These are phyloP conservation scores for Naganishia antarctica DNA, from an alignment of 768 basidiomycete species.

Conservation along the genomic window DNA sequence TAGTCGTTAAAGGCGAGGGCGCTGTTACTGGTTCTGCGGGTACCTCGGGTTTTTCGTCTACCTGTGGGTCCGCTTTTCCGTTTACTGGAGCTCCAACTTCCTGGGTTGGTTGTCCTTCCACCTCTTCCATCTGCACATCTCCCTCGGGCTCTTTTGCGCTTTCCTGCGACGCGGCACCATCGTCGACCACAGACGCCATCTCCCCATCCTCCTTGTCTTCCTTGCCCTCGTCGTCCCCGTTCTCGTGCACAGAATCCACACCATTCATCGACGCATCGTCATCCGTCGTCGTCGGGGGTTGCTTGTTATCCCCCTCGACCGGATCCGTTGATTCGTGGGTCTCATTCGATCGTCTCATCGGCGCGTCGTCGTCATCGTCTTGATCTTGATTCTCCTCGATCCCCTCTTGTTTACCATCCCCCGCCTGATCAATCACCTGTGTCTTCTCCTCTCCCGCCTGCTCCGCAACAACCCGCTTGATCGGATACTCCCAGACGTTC, in stretches of 20 bases:
- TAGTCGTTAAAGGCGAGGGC: too few species aligned
- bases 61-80: not conserved
- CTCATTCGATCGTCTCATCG: constrained; percentile 10
- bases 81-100: not conserved
- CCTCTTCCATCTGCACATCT: not conserved
- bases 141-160: not conserved
- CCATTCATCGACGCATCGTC: not conserved
- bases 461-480: not conserved
- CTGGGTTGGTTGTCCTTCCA: not conserved
- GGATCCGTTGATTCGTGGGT: not conserved
- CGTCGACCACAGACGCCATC: not conserved
- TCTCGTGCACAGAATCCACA: not conserved
- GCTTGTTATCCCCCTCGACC: not conserved
- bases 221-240: not conserved
- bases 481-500: constrained; percentile 25
- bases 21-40: not conserved
- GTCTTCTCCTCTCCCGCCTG: not conserved
- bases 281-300: not conserved
- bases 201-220: constrained; percentile 1
- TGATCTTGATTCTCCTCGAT: constrained; percentile 6
- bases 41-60: not conserved
- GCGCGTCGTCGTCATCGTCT: constrained; percentile 13
- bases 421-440: not conserved
- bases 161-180: not conserved
- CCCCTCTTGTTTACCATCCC: not conserved